Conservation (phyloP, 768 basidiomycete species). For the Russula foetens region DNA sequence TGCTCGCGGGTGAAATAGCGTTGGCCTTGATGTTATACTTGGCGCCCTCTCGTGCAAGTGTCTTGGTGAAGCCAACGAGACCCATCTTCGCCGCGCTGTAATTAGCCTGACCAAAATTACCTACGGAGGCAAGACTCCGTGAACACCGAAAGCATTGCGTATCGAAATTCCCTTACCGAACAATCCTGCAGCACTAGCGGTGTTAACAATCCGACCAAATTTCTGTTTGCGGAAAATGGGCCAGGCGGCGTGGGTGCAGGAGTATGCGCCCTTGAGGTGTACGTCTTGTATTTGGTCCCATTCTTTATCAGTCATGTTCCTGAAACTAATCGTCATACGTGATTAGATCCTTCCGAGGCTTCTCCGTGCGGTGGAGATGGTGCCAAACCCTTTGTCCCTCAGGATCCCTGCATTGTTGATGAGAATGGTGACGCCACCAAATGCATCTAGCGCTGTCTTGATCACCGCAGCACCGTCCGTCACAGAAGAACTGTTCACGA, state of each 20-base stretch:
- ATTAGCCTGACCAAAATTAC: constrained; percentile 95
- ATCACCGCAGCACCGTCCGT: constrained; percentile 84
- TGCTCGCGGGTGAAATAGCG: constrained; percentile 80
- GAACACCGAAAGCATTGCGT: neutral
- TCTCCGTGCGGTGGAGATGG: neutral
- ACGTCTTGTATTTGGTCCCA: constrained; percentile 86
- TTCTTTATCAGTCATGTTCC: constrained; percentile 94
- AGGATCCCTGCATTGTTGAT: constrained; percentile 96
- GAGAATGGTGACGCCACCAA: constrained; percentile 77
- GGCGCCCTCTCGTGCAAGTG: constrained; percentile 84
- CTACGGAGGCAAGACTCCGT: constrained; percentile 29
- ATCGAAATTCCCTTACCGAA: constrained; percentile 48
- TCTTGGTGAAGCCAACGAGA: constrained; percentile 85
- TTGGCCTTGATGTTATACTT: constrained; percentile 85
- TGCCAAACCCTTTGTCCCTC: constrained; percentile 64
- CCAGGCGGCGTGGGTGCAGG: constrained; percentile 94
- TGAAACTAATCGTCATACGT: constrained; percentile 50
- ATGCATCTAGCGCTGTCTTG: constrained; percentile 75
- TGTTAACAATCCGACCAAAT: constrained; percentile 92
- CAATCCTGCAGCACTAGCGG: constrained; percentile 88
- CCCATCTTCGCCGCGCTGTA: constrained; percentile 99
- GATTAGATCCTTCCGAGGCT: neutral
- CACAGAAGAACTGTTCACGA: constrained; percentile 79
- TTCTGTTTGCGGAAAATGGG: constrained; percentile 91
- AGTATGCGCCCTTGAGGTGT: constrained; percentile 89